A percentile compares a stretch with the other conserved stretches of the same genome.
Conservation (phyloP, 1,284 basidiomycete genomes). For the Papiliotrema terrestris region DNA sequence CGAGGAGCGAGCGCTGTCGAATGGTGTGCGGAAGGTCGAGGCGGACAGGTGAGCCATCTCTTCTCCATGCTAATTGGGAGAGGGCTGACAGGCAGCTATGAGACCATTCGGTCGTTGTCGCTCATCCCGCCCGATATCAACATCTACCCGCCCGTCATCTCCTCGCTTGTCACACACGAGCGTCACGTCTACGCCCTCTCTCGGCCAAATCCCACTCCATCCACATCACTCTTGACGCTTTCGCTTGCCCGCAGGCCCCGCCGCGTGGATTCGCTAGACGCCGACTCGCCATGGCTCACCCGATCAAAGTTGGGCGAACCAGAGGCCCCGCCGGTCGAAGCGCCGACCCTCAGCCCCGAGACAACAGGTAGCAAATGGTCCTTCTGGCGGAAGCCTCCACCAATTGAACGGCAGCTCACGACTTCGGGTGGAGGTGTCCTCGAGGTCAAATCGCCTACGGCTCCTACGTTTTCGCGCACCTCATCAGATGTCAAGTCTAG, state of each 20-base stretch:
- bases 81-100: conserved; percentile 17
- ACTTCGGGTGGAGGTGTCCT: conserved; percentile 46
- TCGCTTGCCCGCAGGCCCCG: conserved; percentile 15
- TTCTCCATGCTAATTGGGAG: not conserved
- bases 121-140: conserved; percentile 34
- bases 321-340: conserved; percentile 19
- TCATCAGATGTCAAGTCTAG: not conserved
- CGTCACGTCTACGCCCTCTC: conserved; percentile 34
- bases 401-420: conserved; percentile 29
- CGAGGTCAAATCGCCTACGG: conserved; percentile 31
- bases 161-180: conserved; percentile 37
- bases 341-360: conserved; percentile 11
- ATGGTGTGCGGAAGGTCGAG: conserved; percentile 17
- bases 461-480: not conserved
- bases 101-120: conserved; percentile 26
- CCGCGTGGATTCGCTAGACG: conserved; percentile 12
- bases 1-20: conserved; percentile 24
- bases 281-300: conserved; percentile 30
- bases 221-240: conserved; percentile 37
- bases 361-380: conserved; percentile 30
- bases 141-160: conserved; percentile 38
- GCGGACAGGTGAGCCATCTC: conserved; percentile 28
- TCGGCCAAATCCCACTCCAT: conserved; percentile 36
- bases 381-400: conserved; percentile 40
- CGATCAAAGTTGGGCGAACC: conserved; percentile 44